phyloP scores from a whole-genome alignment of 306 rosid species.

The Citrullus amarus region DNA sequence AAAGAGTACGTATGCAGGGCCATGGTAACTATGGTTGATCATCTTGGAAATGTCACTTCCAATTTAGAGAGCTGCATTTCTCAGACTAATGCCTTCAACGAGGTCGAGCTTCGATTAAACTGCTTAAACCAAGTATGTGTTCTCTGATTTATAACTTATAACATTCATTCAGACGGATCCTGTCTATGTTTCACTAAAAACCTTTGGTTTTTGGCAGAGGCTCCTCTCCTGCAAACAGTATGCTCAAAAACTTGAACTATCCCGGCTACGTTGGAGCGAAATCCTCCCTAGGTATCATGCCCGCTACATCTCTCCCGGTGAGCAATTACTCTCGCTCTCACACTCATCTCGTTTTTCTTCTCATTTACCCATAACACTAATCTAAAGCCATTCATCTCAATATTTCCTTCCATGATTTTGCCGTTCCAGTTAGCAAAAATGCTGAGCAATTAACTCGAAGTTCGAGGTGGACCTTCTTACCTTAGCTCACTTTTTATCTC shows the following conservation, averaged over 20 bases:
- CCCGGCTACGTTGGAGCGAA: conserved; percentile 42
- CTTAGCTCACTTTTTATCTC: neutral
- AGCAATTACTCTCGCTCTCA: neutral
- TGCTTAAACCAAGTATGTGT: conserved; percentile 59
- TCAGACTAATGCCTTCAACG: conserved; percentile 39
- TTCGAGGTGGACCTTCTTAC: conserved; percentile 15
- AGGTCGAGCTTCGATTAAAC: conserved; percentile 45
- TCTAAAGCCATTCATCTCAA: neutral
- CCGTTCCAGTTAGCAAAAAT: conserved; percentile 10
- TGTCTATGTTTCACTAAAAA: neutral
- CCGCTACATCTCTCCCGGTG: conserved; percentile 42
- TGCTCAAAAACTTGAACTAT: conserved; percentile 44
- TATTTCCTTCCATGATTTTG: neutral
- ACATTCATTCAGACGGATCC: neutral
- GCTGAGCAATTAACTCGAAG: conserved; percentile 21
- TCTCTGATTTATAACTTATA: neutral
- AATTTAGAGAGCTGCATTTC: conserved; percentile 49
- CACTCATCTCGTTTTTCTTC: conserved; percentile 4
- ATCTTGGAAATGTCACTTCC: conserved; percentile 72
- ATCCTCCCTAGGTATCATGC: conserved; percentile 41
- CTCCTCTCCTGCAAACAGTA: conserved; percentile 51
- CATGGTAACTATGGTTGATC: conserved; percentile 72
- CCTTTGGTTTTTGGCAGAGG: conserved; percentile 31
- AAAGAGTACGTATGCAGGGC: conserved; percentile 69
- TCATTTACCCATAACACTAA: neutral